Conservation (phyloP, 2,329 filamentous ascomycete genomes). For the Chalaropsis ovoidea region DNA sequence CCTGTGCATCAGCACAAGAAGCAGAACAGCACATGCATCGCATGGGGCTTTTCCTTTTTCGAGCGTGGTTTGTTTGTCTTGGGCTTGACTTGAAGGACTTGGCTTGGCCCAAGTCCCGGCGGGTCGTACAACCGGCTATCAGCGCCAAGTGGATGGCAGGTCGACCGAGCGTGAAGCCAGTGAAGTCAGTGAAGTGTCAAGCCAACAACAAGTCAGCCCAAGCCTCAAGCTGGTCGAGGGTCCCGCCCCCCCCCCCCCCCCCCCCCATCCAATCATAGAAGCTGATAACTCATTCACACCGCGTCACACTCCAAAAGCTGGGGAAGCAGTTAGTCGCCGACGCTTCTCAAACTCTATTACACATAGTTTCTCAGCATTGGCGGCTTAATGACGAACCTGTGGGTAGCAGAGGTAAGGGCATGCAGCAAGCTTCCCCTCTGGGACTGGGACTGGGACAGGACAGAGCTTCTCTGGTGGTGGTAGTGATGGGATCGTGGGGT, state of each 20-base stretch:
- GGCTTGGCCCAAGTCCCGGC: conserved; percentile 9
- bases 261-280: not conserved
- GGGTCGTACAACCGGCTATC: conserved; percentile 10
- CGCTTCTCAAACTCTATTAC: conserved; percentile 16
- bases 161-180: not conserved
- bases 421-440: conserved; percentile 4
- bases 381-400: not conserved
- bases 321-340: not conserved
- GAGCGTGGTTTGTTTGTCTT: not conserved
- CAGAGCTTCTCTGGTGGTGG: not conserved
- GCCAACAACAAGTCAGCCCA: not conserved
- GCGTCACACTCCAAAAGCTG: conserved; percentile 9
- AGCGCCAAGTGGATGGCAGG: not conserved
- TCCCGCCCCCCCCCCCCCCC: no score
- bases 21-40: no score
- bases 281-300: not conserved
- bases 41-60: not conserved
- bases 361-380: conserved; percentile 12
- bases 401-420: not conserved
- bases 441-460: no score
- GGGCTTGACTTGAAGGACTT: not conserved
- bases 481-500: not conserved
- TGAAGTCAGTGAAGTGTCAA: not conserved
- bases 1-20: not conserved
- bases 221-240: not conserved